These are phyloP conservation scores for Tylopilus balloui DNA, from an alignment of 768 basidiomycete species.

Conservation along the genomic window DNA sequence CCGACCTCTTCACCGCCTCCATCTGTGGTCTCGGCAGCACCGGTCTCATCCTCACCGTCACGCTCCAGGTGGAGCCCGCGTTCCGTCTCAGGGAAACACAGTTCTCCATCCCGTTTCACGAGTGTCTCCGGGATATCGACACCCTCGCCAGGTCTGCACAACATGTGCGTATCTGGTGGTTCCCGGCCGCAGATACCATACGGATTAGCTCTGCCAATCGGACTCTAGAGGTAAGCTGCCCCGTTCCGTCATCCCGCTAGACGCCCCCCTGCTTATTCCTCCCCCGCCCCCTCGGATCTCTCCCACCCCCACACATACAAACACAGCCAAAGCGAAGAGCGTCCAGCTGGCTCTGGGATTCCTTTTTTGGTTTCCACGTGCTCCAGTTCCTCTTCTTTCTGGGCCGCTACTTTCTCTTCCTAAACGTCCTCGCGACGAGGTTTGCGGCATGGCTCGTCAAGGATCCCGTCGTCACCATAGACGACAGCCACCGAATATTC, in stretches of 20 bases:
- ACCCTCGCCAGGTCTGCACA: constrained; percentile 59
- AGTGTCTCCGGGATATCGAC: constrained; percentile 56
- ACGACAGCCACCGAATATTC: constrained; percentile 80
- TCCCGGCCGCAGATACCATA: constrained; percentile 69
- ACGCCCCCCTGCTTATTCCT: constrained; percentile 4
- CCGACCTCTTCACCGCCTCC: constrained; percentile 84
- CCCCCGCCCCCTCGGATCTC: constrained; percentile 7
- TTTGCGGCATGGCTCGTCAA: constrained; percentile 67
- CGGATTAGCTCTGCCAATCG: constrained; percentile 72
- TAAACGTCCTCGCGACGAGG: constrained; percentile 62
- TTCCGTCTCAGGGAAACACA: constrained; percentile 78
- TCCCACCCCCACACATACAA: background rate
- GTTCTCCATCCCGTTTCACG: constrained; percentile 55
- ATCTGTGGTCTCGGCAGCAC: constrained; percentile 89
- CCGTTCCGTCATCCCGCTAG: constrained; percentile 12
- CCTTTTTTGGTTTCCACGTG: constrained; percentile 72
- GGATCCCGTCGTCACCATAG: constrained; percentile 53
- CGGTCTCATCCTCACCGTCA: constrained; percentile 78
- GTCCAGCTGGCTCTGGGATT: constrained; percentile 65
- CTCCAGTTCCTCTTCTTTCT: constrained; percentile 82
- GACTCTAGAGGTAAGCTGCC: constrained; percentile 62
- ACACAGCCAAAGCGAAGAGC: constrained; percentile 47
- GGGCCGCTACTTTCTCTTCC: constrained; percentile 54
- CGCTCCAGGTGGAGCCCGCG: constrained; percentile 73
- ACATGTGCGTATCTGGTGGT: constrained; percentile 96